Conservation (phyloP, 2,329 filamentous ascomycete species). For the Rhynchosporium graminicola region DNA sequence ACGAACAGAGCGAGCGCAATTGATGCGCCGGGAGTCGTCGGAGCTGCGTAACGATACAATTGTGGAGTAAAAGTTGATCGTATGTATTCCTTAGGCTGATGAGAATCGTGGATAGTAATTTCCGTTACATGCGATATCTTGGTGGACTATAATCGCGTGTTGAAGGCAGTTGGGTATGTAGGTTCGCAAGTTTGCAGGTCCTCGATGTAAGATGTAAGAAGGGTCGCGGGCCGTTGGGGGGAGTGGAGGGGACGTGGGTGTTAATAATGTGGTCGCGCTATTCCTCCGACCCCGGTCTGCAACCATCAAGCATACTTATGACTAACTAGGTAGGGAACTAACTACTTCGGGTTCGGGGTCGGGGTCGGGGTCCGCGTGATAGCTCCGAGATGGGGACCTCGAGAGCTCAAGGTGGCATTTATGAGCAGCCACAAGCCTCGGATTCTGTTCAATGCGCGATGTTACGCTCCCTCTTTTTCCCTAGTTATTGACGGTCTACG, state of each 20-base stretch:
- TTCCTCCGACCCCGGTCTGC: background rate
- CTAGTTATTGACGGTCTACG: too few species aligned
- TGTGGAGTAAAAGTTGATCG: background rate
- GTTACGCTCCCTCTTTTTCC: slow-evolving; percentile 4
- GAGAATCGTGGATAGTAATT: slow-evolving; percentile 21
- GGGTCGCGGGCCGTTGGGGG: slow-evolving; percentile 21
- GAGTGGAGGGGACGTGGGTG: background rate
- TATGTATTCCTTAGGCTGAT: slow-evolving; percentile 8
- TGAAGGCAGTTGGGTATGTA: slow-evolving; percentile 9
- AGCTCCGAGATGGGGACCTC: background rate
- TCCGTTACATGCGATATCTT: slow-evolving; percentile 23
- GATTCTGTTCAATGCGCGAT: slow-evolving; percentile 5
- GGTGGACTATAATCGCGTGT: slow-evolving; percentile 17
- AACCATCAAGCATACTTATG: background rate
- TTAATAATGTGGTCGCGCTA: slow-evolving; percentile 26
- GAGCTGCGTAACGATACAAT: slow-evolving; percentile 16
- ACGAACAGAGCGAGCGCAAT: background rate
- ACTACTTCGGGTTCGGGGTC: background rate
- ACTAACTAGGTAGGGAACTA: background rate
- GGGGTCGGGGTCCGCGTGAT: slow-evolving; percentile 19
- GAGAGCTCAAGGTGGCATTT: background rate
- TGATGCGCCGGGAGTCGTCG: slow-evolving; percentile 34
- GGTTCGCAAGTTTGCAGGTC: slow-evolving; percentile 15
- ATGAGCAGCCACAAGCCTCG: slow-evolving; percentile 6
- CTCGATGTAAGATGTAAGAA: slow-evolving; percentile 14